Evolutionary conservation across 352 stramenopile genomes (phyloP).

Genomic region (Pythium apleroticum): DNA sequence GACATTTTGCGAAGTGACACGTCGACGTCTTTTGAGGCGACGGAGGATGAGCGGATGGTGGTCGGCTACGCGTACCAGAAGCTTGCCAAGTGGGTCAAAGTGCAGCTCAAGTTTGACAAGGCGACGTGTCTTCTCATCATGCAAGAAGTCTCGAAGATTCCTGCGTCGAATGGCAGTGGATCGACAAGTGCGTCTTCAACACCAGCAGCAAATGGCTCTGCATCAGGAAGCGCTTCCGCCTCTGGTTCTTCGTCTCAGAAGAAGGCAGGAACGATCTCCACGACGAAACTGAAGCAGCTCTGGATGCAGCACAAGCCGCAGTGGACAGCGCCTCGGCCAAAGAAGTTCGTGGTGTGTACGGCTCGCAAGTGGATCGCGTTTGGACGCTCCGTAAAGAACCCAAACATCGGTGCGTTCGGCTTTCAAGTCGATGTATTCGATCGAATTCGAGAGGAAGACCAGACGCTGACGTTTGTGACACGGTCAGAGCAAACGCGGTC

Average conservation of each 20-base stretch:
- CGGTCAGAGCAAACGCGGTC: conserved; percentile 51
- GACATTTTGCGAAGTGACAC: conserved; percentile 64
- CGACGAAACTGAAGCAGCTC: conserved; percentile 62
- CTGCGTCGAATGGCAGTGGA: neutral
- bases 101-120: conserved; percentile 72
- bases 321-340: conserved; percentile 50
- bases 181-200: neutral
- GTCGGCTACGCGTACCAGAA: conserved; percentile 77
- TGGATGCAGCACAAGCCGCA: conserved; percentile 56
- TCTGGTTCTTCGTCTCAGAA: conserved; percentile 12
- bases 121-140: conserved; percentile 38
- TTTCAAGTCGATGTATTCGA: conserved; percentile 83
- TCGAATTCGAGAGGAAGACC: conserved; percentile 63
- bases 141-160: conserved; percentile 35
- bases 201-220: neutral
- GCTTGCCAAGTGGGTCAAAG: conserved; percentile 69
- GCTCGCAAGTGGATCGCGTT: conserved; percentile 79
- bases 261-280: conserved; percentile 32
- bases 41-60: conserved; percentile 54
- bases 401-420: conserved; percentile 58
- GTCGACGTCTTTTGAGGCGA: conserved; percentile 51
- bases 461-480: conserved; percentile 78
- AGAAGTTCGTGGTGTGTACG: conserved; percentile 73
- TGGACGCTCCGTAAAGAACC: conserved; percentile 67
- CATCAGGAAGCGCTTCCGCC: conserved; percentile 4